phyloP scores from a whole-genome alignment of 2,329 filamentous ascomycete species.

The Leptographium flavum region DNA sequence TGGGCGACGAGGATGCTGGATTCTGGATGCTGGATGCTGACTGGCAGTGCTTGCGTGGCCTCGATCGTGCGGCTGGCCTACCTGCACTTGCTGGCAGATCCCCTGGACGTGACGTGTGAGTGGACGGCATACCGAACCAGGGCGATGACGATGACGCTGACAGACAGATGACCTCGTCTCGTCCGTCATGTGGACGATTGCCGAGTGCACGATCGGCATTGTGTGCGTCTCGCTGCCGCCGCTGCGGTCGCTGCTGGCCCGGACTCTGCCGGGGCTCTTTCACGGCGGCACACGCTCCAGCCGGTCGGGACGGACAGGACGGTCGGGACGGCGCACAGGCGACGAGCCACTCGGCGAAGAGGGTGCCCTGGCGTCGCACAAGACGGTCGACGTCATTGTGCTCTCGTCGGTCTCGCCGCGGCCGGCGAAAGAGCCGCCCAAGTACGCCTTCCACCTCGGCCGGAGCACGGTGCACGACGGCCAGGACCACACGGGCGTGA shows the following conservation, averaged over 20 bases:
- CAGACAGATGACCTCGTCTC: slow-evolving; percentile 15
- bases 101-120: slow-evolving; percentile 17
- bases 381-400: slow-evolving; percentile 3
- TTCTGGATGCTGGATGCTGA: fast-evolving
- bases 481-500: neutral
- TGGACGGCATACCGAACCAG: too few relatives aligned
- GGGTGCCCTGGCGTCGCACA: neutral
- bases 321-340: neutral
- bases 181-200: slow-evolving; percentile 18
- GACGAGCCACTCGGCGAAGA: too few relatives aligned
- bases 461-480: too few relatives aligned
- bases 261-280: slow-evolving; percentile 7
- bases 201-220: slow-evolving; percentile 19
- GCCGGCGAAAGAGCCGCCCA: neutral
- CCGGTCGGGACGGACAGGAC: neutral
- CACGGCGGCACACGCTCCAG: neutral
- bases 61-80: slow-evolving; percentile 14
- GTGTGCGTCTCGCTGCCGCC: slow-evolving; percentile 20
- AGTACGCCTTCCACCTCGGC: neutral
- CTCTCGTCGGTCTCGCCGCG: slow-evolving; percentile 3
- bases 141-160: too few relatives aligned
- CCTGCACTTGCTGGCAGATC: slow-evolving; percentile 11
- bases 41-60: slow-evolving; percentile 14
- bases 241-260: slow-evolving; percentile 12
- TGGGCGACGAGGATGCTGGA: too few relatives aligned